phyloP scores from a whole-genome alignment of 1,284 basidiomycete species.

The Microbotryum lychnidis-dioicae region DNA sequence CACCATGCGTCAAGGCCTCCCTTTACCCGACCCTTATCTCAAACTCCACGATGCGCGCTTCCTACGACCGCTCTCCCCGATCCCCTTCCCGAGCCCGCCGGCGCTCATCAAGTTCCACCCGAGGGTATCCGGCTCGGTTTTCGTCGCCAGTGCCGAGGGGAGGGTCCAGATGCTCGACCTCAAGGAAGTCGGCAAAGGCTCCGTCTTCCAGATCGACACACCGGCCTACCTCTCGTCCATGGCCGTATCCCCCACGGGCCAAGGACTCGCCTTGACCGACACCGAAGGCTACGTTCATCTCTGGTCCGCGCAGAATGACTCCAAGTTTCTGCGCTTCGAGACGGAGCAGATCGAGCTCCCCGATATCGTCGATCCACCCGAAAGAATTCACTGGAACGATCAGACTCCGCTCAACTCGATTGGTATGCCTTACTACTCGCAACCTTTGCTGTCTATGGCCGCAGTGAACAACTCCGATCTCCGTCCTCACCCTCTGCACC shows the following conservation, averaged over 20 bases:
- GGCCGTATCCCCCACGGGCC: slow-evolving; percentile 74
- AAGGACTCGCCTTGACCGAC: slow-evolving; percentile 88
- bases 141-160: slow-evolving; percentile 74
- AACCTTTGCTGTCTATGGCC: slow-evolving; percentile 63
- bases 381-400: slow-evolving; percentile 70
- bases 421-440: slow-evolving; percentile 80
- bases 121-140: slow-evolving; percentile 65
- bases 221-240: slow-evolving; percentile 70
- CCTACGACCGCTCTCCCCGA: slow-evolving; percentile 67
- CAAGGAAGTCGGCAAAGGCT: slow-evolving; percentile 55
- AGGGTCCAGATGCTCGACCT: slow-evolving; percentile 85
- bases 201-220: slow-evolving; percentile 61
- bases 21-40: slow-evolving; percentile 82
- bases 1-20: slow-evolving; percentile 75
- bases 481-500: slow-evolving; percentile 45
- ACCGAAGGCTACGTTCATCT: slow-evolving; percentile 78
- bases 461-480: slow-evolving; percentile 46
- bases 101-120: slow-evolving; percentile 79
- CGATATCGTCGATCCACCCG: slow-evolving; percentile 60
- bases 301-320: slow-evolving; percentile 59
- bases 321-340: slow-evolving; percentile 53
- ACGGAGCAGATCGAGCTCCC: slow-evolving; percentile 73
- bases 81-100: slow-evolving; percentile 81
- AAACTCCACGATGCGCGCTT: slow-evolving; percentile 85
- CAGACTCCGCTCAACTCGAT: slow-evolving; percentile 78